These are phyloP conservation scores for Cladosporium sphaerospermum DNA, from an alignment of 2,329 filamentous ascomycete genomes.

Conservation along the genomic window DNA sequence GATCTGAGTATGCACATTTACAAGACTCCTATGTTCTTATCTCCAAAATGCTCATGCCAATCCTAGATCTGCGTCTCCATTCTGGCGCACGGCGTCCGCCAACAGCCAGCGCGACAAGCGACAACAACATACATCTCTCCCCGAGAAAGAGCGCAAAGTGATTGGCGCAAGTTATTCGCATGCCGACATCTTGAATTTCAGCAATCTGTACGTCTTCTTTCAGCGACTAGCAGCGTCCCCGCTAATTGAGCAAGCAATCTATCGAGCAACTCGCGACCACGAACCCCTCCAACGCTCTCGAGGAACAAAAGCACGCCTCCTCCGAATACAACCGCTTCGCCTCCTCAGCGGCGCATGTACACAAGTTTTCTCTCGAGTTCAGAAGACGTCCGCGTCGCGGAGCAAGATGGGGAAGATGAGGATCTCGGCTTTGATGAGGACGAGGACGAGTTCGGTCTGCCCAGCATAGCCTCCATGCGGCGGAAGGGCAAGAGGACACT, in stretches of 20 bases:
- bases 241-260: conserved; percentile 10
- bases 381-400: conserved; percentile 73
- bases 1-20: conserved; percentile 27
- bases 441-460: conserved; percentile 91
- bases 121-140: conserved; percentile 37
- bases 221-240: too few species aligned
- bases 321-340: not conserved
- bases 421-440: conserved; percentile 77
- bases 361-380: conserved; percentile 75
- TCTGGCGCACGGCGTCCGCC: conserved; percentile 65
- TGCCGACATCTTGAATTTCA: conserved; percentile 86
- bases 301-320: conserved; percentile 47
- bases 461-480: conserved; percentile 87
- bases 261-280: conserved; percentile 53
- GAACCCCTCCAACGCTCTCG: conserved; percentile 63
- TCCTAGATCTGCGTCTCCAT: conserved; percentile 72
- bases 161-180: conserved; percentile 95
- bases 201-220: conserved; percentile 57
- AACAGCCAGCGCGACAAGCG: conserved; percentile 29
- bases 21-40: not conserved
- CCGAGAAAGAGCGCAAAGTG: conserved; percentile 61
- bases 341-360: conserved; percentile 62
- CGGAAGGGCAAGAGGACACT: conserved; percentile 54
- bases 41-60: not conserved
- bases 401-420: conserved; percentile 59